Conservation (phyloP, 2,329 filamentous ascomycete species). For the Ophiostoma triangulosporum region DNA sequence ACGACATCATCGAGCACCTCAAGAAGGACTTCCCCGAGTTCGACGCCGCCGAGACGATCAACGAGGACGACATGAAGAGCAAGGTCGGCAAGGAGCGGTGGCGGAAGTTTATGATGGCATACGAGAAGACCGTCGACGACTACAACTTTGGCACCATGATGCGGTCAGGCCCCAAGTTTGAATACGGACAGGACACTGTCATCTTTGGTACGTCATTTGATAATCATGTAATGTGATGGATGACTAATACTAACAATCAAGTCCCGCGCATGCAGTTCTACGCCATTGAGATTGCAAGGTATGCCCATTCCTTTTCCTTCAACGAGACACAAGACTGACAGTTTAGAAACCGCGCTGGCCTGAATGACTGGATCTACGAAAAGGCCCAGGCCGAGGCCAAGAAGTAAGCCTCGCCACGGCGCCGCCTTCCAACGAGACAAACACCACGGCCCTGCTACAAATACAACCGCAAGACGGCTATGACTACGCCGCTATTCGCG, state of each 20-base stretch:
- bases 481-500: no score
- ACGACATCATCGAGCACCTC: conserved; percentile 88
- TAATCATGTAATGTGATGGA: neutral
- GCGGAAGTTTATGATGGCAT: conserved; percentile 86
- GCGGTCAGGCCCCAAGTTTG: conserved; percentile 59
- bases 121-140: conserved; percentile 91
- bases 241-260: conserved; percentile 15
- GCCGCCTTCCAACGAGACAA: no score
- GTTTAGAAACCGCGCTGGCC: conserved; percentile 66
- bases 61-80: conserved; percentile 97
- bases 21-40: conserved; percentile 84
- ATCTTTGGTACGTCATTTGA: conserved; percentile 59
- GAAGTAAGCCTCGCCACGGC: conserved; percentile 5
- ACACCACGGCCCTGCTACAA: no score
- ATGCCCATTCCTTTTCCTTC: neutral
- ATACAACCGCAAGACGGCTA: no score
- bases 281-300: conserved; percentile 37
- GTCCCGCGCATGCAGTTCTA: conserved; percentile 45
- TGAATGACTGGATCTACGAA: conserved; percentile 98
- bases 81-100: conserved; percentile 87
- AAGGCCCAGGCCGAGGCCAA: conserved; percentile 46
- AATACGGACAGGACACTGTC: conserved; percentile 79
- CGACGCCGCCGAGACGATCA: conserved; percentile 63
- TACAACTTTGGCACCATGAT: conserved; percentile 97
- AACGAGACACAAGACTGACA: conserved; percentile 35